phyloP scores from a whole-genome alignment of 495 filamentous ascomycete genomes.

The Penicillium cosmopolitanum region DNA sequence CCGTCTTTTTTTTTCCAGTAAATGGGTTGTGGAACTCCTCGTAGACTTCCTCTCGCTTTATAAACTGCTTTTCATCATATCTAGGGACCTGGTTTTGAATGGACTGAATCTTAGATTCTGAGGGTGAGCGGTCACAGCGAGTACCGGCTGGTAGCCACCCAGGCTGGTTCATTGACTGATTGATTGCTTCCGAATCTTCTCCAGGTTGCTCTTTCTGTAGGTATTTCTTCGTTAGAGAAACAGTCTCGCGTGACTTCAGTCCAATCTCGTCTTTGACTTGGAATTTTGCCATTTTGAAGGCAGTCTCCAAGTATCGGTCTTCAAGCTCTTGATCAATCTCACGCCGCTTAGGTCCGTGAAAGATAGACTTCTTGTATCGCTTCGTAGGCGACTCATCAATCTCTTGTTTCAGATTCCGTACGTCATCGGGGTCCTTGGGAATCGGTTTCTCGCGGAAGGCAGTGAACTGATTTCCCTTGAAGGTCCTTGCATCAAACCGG shows the following conservation, averaged over 20 bases:
- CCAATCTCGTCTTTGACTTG: background rate
- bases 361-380: background rate
- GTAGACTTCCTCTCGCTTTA: slow-evolving; percentile 26
- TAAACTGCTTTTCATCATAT: background rate
- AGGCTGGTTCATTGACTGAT: too few relatives aligned
- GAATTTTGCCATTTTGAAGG: background rate
- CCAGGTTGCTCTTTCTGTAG: background rate
- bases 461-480: background rate
- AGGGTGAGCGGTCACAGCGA: too few relatives aligned
- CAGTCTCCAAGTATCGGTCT: background rate
- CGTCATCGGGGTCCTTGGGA: background rate
- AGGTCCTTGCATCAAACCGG: background rate
- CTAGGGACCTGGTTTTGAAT: too few relatives aligned
- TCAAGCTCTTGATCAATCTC: background rate
- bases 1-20: slow-evolving; percentile 27
- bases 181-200: too few relatives aligned
- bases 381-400: background rate
- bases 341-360: background rate
- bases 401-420: background rate
- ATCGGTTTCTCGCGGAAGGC: background rate
- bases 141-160: too few relatives aligned
- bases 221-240: too few relatives aligned
- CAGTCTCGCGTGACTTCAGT: background rate
- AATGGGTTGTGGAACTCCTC: slow-evolving; percentile 31
- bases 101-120: too few relatives aligned